These are phyloP conservation scores for Grosmannia serpens DNA, from an alignment of 2,329 filamentous ascomycete genomes.

Conservation along the genomic window DNA sequence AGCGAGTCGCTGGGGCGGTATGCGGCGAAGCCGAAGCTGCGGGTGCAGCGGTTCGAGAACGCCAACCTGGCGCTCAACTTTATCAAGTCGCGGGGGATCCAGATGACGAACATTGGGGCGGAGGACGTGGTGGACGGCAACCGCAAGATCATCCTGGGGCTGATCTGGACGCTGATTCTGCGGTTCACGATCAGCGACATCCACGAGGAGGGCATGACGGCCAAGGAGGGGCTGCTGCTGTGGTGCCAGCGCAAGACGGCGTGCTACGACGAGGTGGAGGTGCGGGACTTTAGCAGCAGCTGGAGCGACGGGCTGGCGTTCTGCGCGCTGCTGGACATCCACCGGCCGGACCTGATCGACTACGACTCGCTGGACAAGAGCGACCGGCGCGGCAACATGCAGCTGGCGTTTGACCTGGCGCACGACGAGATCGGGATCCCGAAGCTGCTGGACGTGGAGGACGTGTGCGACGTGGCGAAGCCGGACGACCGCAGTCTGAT, in stretches of 20 bases:
- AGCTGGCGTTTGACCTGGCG: slow-evolving; percentile 92
- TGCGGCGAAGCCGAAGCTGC: slow-evolving; percentile 88
- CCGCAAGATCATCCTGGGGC: slow-evolving; percentile 87
- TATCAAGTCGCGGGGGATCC: slow-evolving; percentile 71
- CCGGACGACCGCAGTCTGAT: slow-evolving; percentile 94
- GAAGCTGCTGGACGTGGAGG: slow-evolving; percentile 88
- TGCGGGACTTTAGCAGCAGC: slow-evolving; percentile 86
- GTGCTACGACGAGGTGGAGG: slow-evolving; percentile 94
- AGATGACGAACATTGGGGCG: slow-evolving; percentile 96
- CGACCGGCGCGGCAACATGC: slow-evolving; percentile 95
- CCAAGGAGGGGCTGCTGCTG: slow-evolving; percentile 85
- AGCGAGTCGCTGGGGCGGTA: slow-evolving; percentile 92
- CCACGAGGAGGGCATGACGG: slow-evolving; percentile 94
- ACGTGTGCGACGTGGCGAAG: slow-evolving; percentile 92
- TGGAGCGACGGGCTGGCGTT: slow-evolving; percentile 98
- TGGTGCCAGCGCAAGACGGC: slow-evolving; percentile 99
- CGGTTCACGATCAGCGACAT: slow-evolving; percentile 98
- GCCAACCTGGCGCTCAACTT: slow-evolving; percentile 92
- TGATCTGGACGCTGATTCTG: slow-evolving; percentile 98
- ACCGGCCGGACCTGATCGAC: slow-evolving; percentile 93
- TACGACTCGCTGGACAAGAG: slow-evolving; percentile 89
- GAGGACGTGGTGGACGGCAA: slow-evolving; percentile 98
- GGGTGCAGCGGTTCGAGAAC: slow-evolving; percentile 96
- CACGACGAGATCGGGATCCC: slow-evolving; percentile 95
- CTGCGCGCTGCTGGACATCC: slow-evolving; percentile 91